Percentiles rank a stretch among this genome's conserved stretches.
These are phyloP conservation scores for Paraglomus brasilianum DNA, from an alignment of 192 early-diverging fungal genomes.

Conservation along the genomic window DNA sequence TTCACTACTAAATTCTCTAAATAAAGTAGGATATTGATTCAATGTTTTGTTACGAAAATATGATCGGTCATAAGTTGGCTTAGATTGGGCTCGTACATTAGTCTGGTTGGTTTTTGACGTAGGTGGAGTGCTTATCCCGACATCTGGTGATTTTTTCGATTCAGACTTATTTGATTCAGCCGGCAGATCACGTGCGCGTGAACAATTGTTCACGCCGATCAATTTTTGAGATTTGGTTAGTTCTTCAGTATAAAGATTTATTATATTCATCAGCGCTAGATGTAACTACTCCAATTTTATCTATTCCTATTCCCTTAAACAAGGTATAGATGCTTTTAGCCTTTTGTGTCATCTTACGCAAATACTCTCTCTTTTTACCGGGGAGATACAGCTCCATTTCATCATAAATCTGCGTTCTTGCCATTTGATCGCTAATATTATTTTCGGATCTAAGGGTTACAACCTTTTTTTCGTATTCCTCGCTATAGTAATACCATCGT, in stretches of 20 bases:
- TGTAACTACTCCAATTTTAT: conserved; percentile 15
- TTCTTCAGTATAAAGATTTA: not conserved
- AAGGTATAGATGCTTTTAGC: conserved; percentile 13
- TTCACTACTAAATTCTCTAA: conserved; percentile 1
- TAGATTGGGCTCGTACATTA: not conserved
- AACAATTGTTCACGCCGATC: conserved; percentile 1
- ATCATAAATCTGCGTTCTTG: conserved; percentile 18
- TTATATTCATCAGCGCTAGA: conserved; percentile 18
- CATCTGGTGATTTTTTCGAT: conserved; percentile 6
- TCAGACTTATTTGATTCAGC: not conserved
- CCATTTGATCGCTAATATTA: conserved; percentile 18
- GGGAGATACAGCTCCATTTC: conserved; percentile 6
- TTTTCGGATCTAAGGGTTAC: not conserved
- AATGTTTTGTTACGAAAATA: conserved; percentile 21
- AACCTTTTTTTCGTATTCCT: conserved; percentile 16
- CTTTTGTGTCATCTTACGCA: conserved; percentile 14
- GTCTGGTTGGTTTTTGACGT: no score
- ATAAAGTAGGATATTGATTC: conserved; percentile 8
- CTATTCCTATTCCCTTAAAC: conserved; percentile 19
- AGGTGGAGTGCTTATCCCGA: not conserved
- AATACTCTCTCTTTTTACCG: conserved; percentile 19
- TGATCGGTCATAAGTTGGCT: conserved; percentile 6
- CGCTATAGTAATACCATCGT: conserved; percentile 13
- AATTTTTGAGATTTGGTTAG: conserved; percentile 7
- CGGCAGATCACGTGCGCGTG: not conserved